phyloP scores from a whole-genome alignment of 2,329 filamentous ascomycete species.

The Trichophyton mentagrophytes region DNA sequence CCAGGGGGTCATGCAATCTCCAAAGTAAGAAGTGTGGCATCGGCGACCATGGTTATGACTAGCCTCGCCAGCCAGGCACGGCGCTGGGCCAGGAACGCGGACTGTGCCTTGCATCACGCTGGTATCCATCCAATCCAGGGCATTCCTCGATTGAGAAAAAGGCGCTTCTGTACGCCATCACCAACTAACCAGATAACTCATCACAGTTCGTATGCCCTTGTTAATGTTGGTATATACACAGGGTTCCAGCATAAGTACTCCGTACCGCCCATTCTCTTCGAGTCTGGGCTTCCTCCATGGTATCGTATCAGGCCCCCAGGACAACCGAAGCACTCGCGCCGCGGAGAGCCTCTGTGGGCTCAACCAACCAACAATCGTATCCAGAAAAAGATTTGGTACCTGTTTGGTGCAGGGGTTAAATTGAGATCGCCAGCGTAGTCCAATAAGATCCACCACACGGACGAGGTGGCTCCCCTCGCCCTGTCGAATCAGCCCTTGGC shows the following conservation, averaged over 20 bases:
- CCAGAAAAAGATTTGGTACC: neutral
- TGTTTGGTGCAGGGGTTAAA: neutral
- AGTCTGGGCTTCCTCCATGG: no score
- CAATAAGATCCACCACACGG: neutral
- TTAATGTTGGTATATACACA: neutral
- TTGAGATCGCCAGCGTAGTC: slow-evolving; percentile 1
- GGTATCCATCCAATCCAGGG: neutral
- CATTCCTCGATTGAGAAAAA: neutral
- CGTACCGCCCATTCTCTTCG: neutral
- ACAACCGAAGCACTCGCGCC: no score
- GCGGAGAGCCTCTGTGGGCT: neutral
- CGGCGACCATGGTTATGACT: neutral
- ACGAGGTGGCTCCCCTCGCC: neutral
- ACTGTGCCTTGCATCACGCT: neutral
- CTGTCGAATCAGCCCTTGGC: neutral
- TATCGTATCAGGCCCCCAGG: no score
- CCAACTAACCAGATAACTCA: neutral
- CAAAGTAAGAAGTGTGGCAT: neutral
- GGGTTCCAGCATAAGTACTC: neutral
- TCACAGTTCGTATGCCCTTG: neutral
- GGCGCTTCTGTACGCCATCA: neutral
- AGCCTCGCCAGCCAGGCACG: neutral
- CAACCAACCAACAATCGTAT: neutral
- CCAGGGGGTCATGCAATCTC: neutral
- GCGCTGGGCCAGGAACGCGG: neutral